Evolutionary conservation across 75 land plant species (phyloP).

Genomic region (Gnetum montanum): DNA sequence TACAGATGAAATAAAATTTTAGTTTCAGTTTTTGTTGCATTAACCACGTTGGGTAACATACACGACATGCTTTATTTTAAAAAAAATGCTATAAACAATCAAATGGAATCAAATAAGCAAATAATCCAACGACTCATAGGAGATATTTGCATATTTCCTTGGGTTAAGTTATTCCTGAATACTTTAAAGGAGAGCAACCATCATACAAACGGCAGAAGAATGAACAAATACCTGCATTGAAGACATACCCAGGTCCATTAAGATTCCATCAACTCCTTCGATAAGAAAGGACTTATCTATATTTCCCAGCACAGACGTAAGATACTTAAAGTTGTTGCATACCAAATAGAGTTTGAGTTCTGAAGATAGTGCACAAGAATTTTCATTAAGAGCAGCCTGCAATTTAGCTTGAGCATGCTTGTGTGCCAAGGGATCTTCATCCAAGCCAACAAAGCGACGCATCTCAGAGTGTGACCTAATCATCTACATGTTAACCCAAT

Average conservation of each 20-base stretch:
- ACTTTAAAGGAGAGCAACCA: no score
- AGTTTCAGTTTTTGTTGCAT: no score
- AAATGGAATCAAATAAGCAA: no score
- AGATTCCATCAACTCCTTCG: conserved; percentile 80
- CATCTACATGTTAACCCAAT: conserved; percentile 41
- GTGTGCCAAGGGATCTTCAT: conserved; percentile 84
- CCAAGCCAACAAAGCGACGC: conserved; percentile 62
- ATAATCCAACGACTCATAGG: no score
- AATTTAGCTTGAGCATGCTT: conserved; percentile 42
- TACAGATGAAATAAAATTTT: no score
- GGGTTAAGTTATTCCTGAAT: no score
- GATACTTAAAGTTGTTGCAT: conserved; percentile 53
- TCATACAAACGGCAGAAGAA: background rate
- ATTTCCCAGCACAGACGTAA: conserved; percentile 40
- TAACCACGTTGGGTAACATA: no score
- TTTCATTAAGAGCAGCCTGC: conserved; percentile 10
- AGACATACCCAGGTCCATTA: conserved; percentile 98
- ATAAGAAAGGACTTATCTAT: conserved; percentile 27
- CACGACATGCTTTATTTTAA: no score
- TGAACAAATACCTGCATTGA: conserved; percentile 84
- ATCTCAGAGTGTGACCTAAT: conserved; percentile 79
- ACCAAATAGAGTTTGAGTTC: conserved; percentile 27
- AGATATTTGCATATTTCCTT: no score
- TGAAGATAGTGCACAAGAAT: background rate
- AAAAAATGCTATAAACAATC: no score